Conservation (phyloP, 306 rosid species). For the Malus sieversii region DNA sequence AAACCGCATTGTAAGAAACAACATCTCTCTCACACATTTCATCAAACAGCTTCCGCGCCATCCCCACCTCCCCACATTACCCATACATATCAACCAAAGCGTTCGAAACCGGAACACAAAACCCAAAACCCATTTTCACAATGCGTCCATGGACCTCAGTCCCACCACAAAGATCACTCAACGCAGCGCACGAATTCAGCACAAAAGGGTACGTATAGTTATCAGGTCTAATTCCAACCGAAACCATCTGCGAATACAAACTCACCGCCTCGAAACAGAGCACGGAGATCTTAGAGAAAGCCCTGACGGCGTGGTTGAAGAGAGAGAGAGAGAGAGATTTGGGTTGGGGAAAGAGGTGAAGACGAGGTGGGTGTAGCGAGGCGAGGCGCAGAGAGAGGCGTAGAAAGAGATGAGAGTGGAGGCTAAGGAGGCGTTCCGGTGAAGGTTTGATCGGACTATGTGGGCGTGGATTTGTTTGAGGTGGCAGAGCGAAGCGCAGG, state of each 20-base stretch:
- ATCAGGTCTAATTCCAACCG: conserved; percentile 9
- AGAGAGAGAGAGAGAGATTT: conserved; percentile 11
- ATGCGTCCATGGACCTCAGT: conserved; percentile 17
- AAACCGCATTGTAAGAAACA: conserved; percentile 15
- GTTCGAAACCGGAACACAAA: conserved; percentile 5
- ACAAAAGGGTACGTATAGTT: conserved; percentile 9
- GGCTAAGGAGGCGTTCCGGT: conserved; percentile 17
- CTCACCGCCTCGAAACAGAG: not conserved
- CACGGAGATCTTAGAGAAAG: conserved; percentile 3
- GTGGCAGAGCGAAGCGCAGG: conserved; percentile 5
- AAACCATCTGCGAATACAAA: conserved; percentile 8
- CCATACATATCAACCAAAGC: conserved; percentile 25
- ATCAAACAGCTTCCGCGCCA: conserved; percentile 8
- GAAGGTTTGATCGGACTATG: conserved; percentile 13
- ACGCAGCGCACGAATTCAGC: conserved; percentile 12
- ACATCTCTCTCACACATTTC: conserved; percentile 15
- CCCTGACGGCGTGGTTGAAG: conserved; percentile 18
- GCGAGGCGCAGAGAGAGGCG: conserved; percentile 8
- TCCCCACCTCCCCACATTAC: conserved; percentile 1
- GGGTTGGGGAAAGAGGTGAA: conserved; percentile 16
- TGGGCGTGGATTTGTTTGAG: conserved; percentile 19
- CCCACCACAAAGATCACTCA: not conserved
- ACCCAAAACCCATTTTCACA: conserved; percentile 15
- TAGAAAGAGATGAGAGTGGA: conserved; percentile 20
- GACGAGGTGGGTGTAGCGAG: not conserved